Evolutionary conservation across 2,329 filamentous ascomycete species (phyloP), one percentile per base, ranked within the genome.

Genomic region (Chaetomiaceae sp.): DNA sequence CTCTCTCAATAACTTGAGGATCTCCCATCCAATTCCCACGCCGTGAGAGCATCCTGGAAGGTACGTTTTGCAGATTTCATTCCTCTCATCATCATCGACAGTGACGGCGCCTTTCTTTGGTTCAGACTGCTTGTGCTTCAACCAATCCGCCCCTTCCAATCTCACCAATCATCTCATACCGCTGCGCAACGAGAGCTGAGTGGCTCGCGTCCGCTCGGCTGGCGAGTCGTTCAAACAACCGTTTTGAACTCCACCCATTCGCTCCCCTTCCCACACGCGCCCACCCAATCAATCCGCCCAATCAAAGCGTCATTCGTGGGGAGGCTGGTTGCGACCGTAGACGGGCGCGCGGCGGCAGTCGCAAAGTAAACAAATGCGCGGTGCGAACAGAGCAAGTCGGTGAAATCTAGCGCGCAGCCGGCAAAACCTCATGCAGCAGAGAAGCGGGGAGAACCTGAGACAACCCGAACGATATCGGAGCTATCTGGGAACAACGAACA

Each of bases 121-220:
- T 29, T 36, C 48, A 33, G 48, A 27, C 21, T 47, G 43, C 41
- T 54, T 51, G 34, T 40, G 38, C 50, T 53, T 51, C 51, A 36
- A 52, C 45, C 50, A 56, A 58, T 48, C 53, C 56, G 55, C 53
- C 58, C 45, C 37, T 53, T 45, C 45, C 32, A 54, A 53, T 63
- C 59, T 63, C 63, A 61, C 63, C 63, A 65, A 65, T 65, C 63
- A 65, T 64, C 59, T 65, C 57, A 62, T 64, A 59, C 63, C 57
- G 51, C 57, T 62, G n/a, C 53, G 49, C 47, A 54, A 55, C 61
- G 58, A 54, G 61, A 61, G 62, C 64, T 63, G 63, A 65, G 61
- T 66, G 64, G 63, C 61, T 58, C 61, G 58, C 47, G 33, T 46
- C 55, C 27, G 33, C 30, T 18, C 30, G 23, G 20, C 16, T 32